phyloP scores from a whole-genome alignment of 2,329 filamentous ascomycete genomes.

The Stylonectria norvegica region DNA sequence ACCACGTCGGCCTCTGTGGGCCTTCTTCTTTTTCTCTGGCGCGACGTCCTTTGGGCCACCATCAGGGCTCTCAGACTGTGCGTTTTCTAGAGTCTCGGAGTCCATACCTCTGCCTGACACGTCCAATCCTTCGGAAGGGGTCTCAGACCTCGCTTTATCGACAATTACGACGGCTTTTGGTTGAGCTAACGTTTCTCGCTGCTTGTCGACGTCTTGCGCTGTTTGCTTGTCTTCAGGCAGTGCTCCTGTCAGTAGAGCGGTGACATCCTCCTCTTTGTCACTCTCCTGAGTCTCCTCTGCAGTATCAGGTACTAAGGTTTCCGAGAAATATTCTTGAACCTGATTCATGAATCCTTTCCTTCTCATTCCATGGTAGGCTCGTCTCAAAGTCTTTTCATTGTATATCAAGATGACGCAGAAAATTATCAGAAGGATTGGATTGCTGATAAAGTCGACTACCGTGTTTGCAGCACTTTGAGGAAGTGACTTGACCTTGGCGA shows the following conservation, averaged over 20 bases:
- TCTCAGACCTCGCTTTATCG: no score
- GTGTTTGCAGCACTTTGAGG: conserved; percentile 49
- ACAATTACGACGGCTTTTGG: no score
- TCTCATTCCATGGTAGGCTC: conserved; percentile 35
- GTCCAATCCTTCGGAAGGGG: no score
- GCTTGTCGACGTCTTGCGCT: no score
- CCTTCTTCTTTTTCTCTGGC: conserved; percentile 61
- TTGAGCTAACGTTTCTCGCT: no score
- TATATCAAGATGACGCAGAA: conserved; percentile 42
- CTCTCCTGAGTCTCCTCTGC: conserved; percentile 14
- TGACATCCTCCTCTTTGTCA: conserved; percentile 11
- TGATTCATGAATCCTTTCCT: conserved; percentile 29
- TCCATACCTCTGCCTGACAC: neutral
- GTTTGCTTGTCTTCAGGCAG: no score
- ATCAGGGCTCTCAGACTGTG: neutral
- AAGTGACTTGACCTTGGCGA: conserved; percentile 49
- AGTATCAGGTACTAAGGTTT: conserved; percentile 9
- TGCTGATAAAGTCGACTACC: conserved; percentile 53
- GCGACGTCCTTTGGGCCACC: conserved; percentile 2
- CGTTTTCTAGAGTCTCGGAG: neutral
- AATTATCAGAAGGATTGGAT: conserved; percentile 49
- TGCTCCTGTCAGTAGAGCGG: neutral
- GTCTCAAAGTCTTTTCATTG: conserved; percentile 45
- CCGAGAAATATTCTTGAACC: conserved; percentile 10
- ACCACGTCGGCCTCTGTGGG: conserved; percentile 67